phyloP scores from a whole-genome alignment of 2,329 filamentous ascomycete genomes.

The Aspergillus quadrilineatus region DNA sequence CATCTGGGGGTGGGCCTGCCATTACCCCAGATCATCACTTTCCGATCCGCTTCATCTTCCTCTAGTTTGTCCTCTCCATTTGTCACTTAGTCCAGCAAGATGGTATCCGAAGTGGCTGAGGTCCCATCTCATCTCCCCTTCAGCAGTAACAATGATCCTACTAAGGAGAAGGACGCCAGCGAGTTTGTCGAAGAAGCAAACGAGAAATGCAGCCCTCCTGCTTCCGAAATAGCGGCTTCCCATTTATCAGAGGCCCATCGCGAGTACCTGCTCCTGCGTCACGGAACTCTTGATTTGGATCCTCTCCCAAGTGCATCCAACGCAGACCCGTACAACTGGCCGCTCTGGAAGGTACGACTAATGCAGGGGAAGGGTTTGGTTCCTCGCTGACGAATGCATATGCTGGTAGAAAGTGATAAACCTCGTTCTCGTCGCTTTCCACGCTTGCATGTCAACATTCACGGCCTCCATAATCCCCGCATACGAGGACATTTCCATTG shows the following conservation, averaged over 20 bases:
- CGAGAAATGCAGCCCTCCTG: background rate
- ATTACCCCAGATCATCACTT: background rate
- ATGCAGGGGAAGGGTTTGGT: background rate
- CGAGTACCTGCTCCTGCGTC: conserved; percentile 52
- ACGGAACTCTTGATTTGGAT: conserved; percentile 55
- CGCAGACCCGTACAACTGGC: conserved; percentile 58
- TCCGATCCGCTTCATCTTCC: background rate
- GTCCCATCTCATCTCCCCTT: background rate
- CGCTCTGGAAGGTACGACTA: conserved; percentile 46
- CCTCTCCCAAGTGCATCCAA: conserved; percentile 51
- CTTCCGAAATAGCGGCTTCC: conserved; percentile 4
- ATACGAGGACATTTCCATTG: conserved; percentile 51
- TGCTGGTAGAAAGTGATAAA: conserved; percentile 19
- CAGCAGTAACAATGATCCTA: background rate
- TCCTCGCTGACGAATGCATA: background rate
- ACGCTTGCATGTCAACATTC: conserved; percentile 60
- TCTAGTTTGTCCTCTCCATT: background rate
- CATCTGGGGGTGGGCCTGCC: background rate
- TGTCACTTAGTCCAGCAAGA: background rate
- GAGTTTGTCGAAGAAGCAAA: conserved; percentile 17
- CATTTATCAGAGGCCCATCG: conserved; percentile 25
- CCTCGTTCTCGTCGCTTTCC: conserved; percentile 56
- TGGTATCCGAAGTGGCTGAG: background rate
- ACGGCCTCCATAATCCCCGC: conserved; percentile 58
- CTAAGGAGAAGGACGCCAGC: conserved; percentile 6